Evolutionary conservation across 2,329 filamentous ascomycete species (phyloP).

Genomic region (Exophiala alcalophila): DNA sequence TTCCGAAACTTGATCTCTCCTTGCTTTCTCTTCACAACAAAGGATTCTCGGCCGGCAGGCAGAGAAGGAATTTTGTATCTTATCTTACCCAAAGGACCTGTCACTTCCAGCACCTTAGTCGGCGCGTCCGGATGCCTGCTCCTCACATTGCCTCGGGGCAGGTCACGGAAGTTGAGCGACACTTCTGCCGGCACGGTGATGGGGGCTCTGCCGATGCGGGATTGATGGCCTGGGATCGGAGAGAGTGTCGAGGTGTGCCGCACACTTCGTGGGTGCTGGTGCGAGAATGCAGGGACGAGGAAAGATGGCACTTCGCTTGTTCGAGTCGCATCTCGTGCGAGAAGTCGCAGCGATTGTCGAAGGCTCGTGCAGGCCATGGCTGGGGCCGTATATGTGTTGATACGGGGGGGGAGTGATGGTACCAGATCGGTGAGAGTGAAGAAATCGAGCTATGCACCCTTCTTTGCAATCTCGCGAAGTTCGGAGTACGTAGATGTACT

Average conservation of each 20-base stretch:
- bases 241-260: constrained; percentile 58
- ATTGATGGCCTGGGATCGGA: constrained; percentile 64
- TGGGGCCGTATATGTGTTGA: no score
- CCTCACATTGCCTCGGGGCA: constrained; percentile 58
- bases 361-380: constrained; percentile 66
- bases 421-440: no score
- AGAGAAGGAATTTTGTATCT: no score
- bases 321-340: constrained; percentile 47
- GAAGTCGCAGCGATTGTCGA: constrained; percentile 59
- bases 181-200: constrained; percentile 82
- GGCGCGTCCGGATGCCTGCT: constrained; percentile 61
- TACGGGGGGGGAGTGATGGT: no score
- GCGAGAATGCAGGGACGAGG: constrained; percentile 67
- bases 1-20: constrained; percentile 14
- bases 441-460: no score
- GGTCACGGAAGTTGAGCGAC: constrained; percentile 64
- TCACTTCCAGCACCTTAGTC: constrained; percentile 66
- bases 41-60: no score
- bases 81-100: constrained; percentile 71
- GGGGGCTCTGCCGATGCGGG: constrained; percentile 81
- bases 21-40: background rate
- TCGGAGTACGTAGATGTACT: no score
- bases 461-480: no score
- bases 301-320: constrained; percentile 64
- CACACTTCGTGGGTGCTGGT: constrained; percentile 22